Evolutionary conservation across 306 rosid species (phyloP).

Genomic region (Coriaria nepalensis): DNA sequence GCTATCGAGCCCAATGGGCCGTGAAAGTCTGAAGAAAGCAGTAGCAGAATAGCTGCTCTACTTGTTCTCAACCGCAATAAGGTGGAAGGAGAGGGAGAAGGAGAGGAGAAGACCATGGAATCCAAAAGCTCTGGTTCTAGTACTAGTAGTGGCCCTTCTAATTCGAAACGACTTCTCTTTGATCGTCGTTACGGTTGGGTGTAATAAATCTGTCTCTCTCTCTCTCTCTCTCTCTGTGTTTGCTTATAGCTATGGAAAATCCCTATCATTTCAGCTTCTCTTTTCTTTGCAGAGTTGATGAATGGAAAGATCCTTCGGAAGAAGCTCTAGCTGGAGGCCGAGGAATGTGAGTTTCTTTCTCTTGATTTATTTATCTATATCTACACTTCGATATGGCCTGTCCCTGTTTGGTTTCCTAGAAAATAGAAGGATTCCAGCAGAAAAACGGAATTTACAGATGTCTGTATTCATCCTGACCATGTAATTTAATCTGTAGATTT

Average conservation of each 20-base stretch:
- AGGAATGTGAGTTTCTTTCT: constrained; percentile 50
- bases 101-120: neutral
- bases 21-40: too few relatives aligned
- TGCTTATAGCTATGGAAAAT: neutral
- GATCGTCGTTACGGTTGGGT: constrained; percentile 98
- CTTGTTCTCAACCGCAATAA: too few relatives aligned
- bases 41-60: too few relatives aligned
- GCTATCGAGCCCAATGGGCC: too few relatives aligned
- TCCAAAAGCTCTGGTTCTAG: constrained; percentile 2
- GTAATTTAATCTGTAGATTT: too few relatives aligned
- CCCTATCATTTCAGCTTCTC: constrained; percentile 1
- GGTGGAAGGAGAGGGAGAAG: too few relatives aligned
- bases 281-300: constrained; percentile 51
- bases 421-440: neutral
- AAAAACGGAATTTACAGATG: too few relatives aligned
- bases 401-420: constrained; percentile 3
- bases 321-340: constrained; percentile 90
- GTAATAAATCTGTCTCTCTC: constrained; percentile 26
- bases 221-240: constrained; percentile 7
- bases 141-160: too few relatives aligned
- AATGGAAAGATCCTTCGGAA: constrained; percentile 75
- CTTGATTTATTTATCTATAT: neutral
- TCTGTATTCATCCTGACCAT: too few relatives aligned
- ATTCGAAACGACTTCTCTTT: constrained; percentile 54
- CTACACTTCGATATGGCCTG: neutral